A percentile compares a stretch with the other conserved stretches of the same genome.
These are phyloP conservation scores for Plasmopara muralis DNA, from an alignment of 352 stramenopile genomes.

Conservation along the genomic window DNA sequence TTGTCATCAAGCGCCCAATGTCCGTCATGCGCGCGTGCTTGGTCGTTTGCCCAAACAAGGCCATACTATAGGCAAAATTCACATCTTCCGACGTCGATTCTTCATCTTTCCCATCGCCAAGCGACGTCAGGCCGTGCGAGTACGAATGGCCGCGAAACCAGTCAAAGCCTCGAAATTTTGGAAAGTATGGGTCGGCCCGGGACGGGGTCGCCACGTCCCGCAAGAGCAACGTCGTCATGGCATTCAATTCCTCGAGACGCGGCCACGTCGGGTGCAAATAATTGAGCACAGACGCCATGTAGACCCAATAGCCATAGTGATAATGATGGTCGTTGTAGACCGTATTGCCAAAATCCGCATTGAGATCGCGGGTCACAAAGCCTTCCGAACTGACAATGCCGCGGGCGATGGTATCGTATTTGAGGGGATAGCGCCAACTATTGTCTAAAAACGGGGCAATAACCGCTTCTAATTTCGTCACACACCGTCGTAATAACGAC, in stretches of 20 bases:
- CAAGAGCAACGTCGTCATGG: conserved; percentile 37
- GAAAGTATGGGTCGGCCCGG: conserved; percentile 46
- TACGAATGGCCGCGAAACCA: conserved; percentile 71
- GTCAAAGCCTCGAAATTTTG: conserved; percentile 59
- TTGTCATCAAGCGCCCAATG: conserved; percentile 51
- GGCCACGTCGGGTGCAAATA: conserved; percentile 60
- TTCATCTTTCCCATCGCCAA: conserved; percentile 59
- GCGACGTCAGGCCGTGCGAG: conserved; percentile 52
- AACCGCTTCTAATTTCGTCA: conserved; percentile 54
- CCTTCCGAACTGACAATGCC: conserved; percentile 61
- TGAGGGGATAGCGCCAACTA: conserved; percentile 52
- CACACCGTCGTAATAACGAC: conserved; percentile 48
- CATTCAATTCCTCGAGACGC: conserved; percentile 43
- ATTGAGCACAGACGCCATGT: conserved; percentile 57
- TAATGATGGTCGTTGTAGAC: conserved; percentile 79
- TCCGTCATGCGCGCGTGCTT: conserved; percentile 32
- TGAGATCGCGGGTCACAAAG: conserved; percentile 43
- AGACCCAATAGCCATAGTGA: conserved; percentile 73
- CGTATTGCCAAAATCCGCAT: conserved; percentile 67
- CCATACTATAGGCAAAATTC: conserved; percentile 57
- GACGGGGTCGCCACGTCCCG: conserved; percentile 50
- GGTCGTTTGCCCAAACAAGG: conserved; percentile 39
- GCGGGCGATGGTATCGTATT: conserved; percentile 53
- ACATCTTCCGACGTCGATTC: conserved; percentile 63
- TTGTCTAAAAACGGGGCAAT: conserved; percentile 58